Evolutionary conservation across 176 grass and related monocot genomes (phyloP).

Genomic region (Triticum turgidum): DNA sequence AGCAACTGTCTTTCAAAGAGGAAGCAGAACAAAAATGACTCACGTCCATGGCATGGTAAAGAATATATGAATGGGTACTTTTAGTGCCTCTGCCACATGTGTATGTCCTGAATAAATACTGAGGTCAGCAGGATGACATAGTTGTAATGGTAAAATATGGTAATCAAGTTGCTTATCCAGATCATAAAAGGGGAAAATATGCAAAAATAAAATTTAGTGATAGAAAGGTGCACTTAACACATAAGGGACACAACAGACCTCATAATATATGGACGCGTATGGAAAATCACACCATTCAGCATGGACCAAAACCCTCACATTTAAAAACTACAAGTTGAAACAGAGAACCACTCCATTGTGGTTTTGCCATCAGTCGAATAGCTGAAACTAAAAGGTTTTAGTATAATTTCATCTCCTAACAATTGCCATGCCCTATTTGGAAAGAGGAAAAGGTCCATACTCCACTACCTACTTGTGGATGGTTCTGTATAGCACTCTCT

Average conservation of each 20-base stretch:
- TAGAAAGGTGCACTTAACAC: background rate
- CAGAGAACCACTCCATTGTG: background rate
- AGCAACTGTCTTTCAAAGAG: slow-evolving; percentile 26
- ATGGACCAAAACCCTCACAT: background rate
- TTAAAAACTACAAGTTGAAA: background rate
- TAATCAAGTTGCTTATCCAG: background rate
- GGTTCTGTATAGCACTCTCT: background rate
- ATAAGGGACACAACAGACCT: background rate
- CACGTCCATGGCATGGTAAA: slow-evolving; percentile 99
- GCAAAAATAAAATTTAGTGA: background rate
- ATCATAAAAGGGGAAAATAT: background rate
- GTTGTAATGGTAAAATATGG: slow-evolving; percentile 15
- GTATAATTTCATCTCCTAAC: background rate
- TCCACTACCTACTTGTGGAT: background rate
- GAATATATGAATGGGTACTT: slow-evolving; percentile 98
- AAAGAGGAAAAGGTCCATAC: background rate
- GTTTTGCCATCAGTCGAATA: background rate
- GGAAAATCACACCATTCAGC: background rate
- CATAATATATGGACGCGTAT: background rate
- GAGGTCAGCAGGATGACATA: slow-evolving; percentile 40
- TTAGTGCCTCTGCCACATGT: slow-evolving; percentile 84
- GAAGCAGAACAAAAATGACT: slow-evolving; percentile 40
- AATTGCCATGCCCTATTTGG: background rate
- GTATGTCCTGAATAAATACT: slow-evolving; percentile 76
- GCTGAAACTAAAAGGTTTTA: background rate